These are phyloP conservation scores for Clavispora phyllophila DNA, from an alignment of 805 yeast species.

Conservation along the genomic window DNA sequence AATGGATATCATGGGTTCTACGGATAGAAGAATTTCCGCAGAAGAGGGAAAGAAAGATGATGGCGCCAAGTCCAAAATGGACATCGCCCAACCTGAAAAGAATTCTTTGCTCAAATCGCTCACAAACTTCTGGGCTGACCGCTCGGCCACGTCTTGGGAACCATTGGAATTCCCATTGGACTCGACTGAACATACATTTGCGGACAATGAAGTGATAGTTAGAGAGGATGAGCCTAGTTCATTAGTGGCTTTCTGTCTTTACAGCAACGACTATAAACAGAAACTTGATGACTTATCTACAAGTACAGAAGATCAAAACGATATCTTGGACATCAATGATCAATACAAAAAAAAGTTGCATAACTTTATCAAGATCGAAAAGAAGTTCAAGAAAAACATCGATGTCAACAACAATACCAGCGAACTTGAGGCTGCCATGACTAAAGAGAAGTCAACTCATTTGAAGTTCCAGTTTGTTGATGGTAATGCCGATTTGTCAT, in stretches of 20 bases:
- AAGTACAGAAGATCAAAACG: constrained; percentile 8
- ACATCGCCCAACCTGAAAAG: constrained; percentile 51
- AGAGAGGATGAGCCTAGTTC: constrained; percentile 97
- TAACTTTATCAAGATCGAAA: constrained; percentile 37
- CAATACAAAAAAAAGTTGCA: constrained; percentile 28
- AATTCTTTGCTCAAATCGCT: constrained; percentile 76
- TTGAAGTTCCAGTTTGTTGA: constrained; percentile 88
- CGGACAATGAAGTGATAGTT: constrained; percentile 88
- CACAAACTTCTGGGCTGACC: constrained; percentile 93
- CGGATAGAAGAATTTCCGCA: background rate
- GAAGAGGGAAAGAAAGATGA: background rate
- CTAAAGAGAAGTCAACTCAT: constrained; percentile 82
- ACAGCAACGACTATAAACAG: constrained; percentile 74
- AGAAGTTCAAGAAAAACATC: constrained; percentile 32
- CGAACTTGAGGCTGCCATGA: constrained; percentile 62
- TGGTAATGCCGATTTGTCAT: constrained; percentile 74
- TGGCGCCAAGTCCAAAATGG: constrained; percentile 12
- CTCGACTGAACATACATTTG: constrained; percentile 83
- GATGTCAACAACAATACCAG: constrained; percentile 19
- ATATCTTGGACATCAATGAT: constrained; percentile 23
- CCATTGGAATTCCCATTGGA: constrained; percentile 80
- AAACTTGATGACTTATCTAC: constrained; percentile 43
- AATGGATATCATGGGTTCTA: background rate
- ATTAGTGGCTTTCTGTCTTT: constrained; percentile 84
- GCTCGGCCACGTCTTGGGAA: constrained; percentile 94